Evolutionary conservation across 2,329 filamentous ascomycete genomes (phyloP), one percentile per base, ranked within the genome.

Genomic region (Claviceps purpurea): DNA sequence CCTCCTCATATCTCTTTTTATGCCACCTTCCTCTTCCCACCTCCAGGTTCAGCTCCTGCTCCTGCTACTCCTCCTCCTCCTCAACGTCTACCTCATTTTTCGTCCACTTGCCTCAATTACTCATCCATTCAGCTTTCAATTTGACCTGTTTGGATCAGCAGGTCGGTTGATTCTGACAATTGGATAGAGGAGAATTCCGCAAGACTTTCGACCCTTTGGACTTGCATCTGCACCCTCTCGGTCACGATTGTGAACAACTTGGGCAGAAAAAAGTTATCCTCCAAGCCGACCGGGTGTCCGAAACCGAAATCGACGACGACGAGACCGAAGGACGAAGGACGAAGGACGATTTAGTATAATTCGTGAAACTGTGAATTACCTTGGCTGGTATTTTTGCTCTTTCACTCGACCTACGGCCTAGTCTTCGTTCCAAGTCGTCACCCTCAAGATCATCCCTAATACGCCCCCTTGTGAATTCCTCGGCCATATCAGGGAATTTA

Each of bases 1-100:
- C 71, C 70, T 75, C 69, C 70, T 76, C 73, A 71, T 71, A 73
- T 73, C 65, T 72, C 30, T 26, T 73, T 73, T 71, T 56, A 57
- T 59, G 52, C 49, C 54, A 53, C 55, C 53, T 53, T 41, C 40
- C 16, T n/a, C 65, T 64, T 67, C 62, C 58, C 63, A 66, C 66
- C 40, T 41, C 64, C 64, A 66, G 61, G 57, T 64, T 65, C 66
- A 63, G 60, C 64, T 64, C 64, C 63, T 63, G 61, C 64, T 64
- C 30, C n/a, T 37, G 4, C 8, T 20, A n/a, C 64, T 67, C 62
- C 57, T 59, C 64, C 65, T 63, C 62, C 63, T 64, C 63, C 65
- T 62, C 61, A 66, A 70, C 70, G 66, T 64, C 62, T 65, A 65
- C 58, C 62, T 64, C 57, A 60, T 60, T 62, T 56, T 64, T 68